phyloP scores from a whole-genome alignment of 768 basidiomycete species.

The Hemileccinum impolitum region DNA sequence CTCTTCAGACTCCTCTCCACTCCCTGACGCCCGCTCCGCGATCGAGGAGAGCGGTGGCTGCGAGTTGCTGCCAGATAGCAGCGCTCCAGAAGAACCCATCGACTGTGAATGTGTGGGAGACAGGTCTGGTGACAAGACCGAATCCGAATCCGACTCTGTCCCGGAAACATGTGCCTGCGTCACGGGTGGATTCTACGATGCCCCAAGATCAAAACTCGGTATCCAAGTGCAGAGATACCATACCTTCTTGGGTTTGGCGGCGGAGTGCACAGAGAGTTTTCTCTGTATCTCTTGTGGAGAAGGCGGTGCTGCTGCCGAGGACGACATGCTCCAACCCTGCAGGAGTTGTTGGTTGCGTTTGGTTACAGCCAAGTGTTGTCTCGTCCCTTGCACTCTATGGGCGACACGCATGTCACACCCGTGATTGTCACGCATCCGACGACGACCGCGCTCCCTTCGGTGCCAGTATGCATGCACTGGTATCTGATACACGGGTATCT shows the following conservation, averaged over 20 bases:
- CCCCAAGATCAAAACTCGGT: constrained; percentile 15
- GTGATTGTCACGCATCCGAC: constrained; percentile 22
- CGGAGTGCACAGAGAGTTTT: constrained; percentile 77
- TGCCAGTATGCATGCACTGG: too few species aligned
- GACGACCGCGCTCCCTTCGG: not conserved
- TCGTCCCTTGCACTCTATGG: constrained; percentile 2
- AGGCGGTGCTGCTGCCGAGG: constrained; percentile 51
- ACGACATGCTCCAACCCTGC: constrained; percentile 22
- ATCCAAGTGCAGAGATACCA: not conserved
- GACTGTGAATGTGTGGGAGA: constrained; percentile 37
- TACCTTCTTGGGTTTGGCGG: constrained; percentile 51
- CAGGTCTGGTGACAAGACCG: constrained; percentile 55
- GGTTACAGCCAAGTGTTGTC: constrained; percentile 16
- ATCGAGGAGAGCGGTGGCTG: constrained; percentile 69
- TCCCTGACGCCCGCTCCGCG: constrained; percentile 66
- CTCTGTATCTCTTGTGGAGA: constrained; percentile 84
- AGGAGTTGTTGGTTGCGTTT: not conserved
- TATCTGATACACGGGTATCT: too few species aligned
- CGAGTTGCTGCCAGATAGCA: constrained; percentile 31
- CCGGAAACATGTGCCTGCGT: constrained; percentile 51
- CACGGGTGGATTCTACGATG: constrained; percentile 29
- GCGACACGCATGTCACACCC: constrained; percentile 19
- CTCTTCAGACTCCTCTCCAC: constrained; percentile 77
- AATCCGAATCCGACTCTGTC: constrained; percentile 87
- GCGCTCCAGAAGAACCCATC: constrained; percentile 27